Conservation (phyloP, 1,139 yeast genomes). For the Yamadazyma sp. region DNA sequence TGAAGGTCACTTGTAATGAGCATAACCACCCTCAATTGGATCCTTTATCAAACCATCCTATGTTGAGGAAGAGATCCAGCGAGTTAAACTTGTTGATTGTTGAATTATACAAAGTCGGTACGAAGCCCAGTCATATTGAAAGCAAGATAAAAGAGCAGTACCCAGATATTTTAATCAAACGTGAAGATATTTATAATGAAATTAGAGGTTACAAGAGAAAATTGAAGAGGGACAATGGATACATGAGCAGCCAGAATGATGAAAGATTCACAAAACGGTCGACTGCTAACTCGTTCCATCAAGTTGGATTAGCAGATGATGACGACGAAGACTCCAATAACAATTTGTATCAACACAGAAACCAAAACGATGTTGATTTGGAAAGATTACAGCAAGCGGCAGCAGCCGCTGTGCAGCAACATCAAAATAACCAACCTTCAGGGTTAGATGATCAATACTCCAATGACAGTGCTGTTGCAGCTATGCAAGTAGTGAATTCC, state of each 20-base stretch:
- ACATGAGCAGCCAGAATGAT: constrained; percentile 16
- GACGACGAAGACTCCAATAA: constrained; percentile 27
- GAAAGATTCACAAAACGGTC: constrained; percentile 18
- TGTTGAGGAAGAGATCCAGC: constrained; percentile 55
- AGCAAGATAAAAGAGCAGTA: constrained; percentile 52
- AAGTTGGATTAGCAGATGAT: constrained; percentile 31
- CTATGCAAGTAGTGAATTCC: constrained; percentile 43
- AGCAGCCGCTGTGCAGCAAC: constrained; percentile 39
- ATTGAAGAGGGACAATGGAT: constrained; percentile 43
- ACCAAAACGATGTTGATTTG: constrained; percentile 16
- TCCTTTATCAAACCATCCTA: constrained; percentile 56
- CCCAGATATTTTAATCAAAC: constrained; percentile 55
- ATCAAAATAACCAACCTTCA: constrained; percentile 19
- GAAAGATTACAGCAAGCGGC: constrained; percentile 22
- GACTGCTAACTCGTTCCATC: constrained; percentile 33
- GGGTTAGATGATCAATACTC: constrained; percentile 23
- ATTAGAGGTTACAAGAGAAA: constrained; percentile 59
- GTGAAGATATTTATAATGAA: constrained; percentile 60
- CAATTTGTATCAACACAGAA: constrained; percentile 12
- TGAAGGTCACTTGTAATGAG: constrained; percentile 55
- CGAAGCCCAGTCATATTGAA: constrained; percentile 59
- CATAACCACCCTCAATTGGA: constrained; percentile 62
- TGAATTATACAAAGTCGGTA: constrained; percentile 55
- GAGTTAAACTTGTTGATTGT: constrained; percentile 53
- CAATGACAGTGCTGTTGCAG: constrained; percentile 35